Evolutionary conservation across 2,329 filamentous ascomycete species (phyloP).

Genomic region (Penicillium freii): DNA sequence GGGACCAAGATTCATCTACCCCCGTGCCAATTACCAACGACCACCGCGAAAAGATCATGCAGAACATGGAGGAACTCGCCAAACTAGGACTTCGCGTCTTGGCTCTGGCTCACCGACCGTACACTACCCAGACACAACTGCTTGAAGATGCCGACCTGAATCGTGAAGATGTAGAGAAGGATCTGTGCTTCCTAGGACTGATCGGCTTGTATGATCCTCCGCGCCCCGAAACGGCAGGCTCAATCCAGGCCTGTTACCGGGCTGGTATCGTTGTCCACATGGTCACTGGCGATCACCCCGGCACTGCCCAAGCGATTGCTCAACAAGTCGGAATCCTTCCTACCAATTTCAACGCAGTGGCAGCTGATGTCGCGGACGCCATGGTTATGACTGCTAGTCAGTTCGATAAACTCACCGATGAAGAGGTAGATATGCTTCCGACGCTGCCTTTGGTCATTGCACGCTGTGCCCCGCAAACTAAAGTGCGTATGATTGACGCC

Average conservation of each 20-base stretch:
- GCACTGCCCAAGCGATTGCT: constrained; percentile 73
- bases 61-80: too few relatives aligned
- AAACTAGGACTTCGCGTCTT: too few relatives aligned
- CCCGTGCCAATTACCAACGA: too few relatives aligned
- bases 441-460: constrained; percentile 56
- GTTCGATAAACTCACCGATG: constrained; percentile 72
- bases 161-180: too few relatives aligned
- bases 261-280: constrained; percentile 71
- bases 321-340: constrained; percentile 73
- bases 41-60: too few relatives aligned
- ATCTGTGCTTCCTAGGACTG: too few relatives aligned
- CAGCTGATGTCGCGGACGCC: constrained; percentile 55
- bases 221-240: constrained; percentile 59
- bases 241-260: too few relatives aligned
- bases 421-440: constrained; percentile 61
- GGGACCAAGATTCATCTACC: too few relatives aligned
- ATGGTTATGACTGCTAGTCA: constrained; percentile 71
- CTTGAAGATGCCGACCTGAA: too few relatives aligned
- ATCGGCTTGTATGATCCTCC: constrained; percentile 52
- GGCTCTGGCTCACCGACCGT: too few relatives aligned
- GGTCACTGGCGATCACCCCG: constrained; percentile 76
- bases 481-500: constrained; percentile 77
- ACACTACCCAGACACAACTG: too few relatives aligned
- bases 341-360: constrained; percentile 55
- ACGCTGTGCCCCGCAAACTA: constrained; percentile 51